Evolutionary conservation across 192 early-diverging fungal species (phyloP), one percentile per base, ranked within the genome.

Genomic region (Backusella sp.): DNA sequence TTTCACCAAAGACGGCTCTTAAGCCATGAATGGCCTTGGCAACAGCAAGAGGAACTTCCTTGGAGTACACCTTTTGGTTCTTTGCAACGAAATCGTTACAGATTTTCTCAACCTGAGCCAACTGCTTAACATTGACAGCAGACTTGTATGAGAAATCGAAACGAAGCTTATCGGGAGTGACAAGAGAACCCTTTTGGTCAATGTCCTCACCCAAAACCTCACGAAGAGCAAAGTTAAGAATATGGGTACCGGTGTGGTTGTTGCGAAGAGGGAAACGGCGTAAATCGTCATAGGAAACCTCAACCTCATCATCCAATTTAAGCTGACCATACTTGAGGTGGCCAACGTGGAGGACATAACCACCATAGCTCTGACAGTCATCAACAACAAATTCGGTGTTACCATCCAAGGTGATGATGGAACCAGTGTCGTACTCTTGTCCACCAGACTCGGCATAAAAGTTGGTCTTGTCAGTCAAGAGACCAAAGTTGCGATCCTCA

Each of bases 381-480:
- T 96, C 96, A 15, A 99, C 96, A 4, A 89, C 90, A 75, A 98
- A 97, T 77, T 98, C 96, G 37, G 90, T 85, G 44, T 93, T 85
- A 34, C 91, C 91, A 74, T 97, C 96, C n/a, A 93, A 82, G 14
- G 94, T 90, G 53, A 94, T 88, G 68, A 96, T 83, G 70, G 88
- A 90, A 41, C 98, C 98, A 26, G 92, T 93, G 79, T 99, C 98
- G 82, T 92, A 96, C 79, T 93, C 90, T 83, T 99, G 98, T 23
- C 98, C 98, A 84, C 98, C 98, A 75, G 92, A 91, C 85, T 98
- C 98, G 28, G 98, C 96, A 77, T 99, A 99, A 78, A 99, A 96
- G 91, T 96, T 96, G 70, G 98, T 97, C 77, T 91, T 88, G 87
- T 99, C 96, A 73, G 97, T 89, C 32, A 99, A 80, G 32, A 99